Evolutionary conservation across 768 basidiomycete species (phyloP).

Genomic region (Boletus vinaceobasis): DNA sequence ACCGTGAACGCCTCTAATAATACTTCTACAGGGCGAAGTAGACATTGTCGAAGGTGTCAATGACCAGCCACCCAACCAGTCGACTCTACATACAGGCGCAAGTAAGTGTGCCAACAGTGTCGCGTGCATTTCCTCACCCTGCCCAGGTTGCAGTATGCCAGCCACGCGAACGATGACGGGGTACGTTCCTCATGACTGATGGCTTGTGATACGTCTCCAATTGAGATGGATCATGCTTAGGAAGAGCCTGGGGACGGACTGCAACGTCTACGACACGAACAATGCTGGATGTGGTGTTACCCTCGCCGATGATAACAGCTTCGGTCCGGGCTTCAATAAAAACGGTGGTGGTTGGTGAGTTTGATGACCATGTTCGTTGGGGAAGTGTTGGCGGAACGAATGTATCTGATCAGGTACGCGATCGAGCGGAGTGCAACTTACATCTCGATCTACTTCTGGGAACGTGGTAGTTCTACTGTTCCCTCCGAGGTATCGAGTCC

Average conservation of each 20-base stretch:
- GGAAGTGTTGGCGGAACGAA: neutral
- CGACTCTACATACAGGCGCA: slow-evolving; percentile 24
- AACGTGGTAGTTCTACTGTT: slow-evolving; percentile 28
- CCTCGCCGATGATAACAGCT: slow-evolving; percentile 22
- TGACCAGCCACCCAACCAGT: slow-evolving; percentile 18
- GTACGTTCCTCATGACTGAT: slow-evolving; percentile 12
- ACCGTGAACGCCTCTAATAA: neutral
- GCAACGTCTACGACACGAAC: slow-evolving; percentile 20
- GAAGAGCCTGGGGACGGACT: slow-evolving; percentile 17
- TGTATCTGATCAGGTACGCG: slow-evolving; percentile 28
- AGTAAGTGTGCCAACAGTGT: slow-evolving; percentile 2
- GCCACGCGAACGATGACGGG: slow-evolving; percentile 25
- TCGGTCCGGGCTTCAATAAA: slow-evolving; percentile 31
- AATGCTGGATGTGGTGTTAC: slow-evolving; percentile 32
- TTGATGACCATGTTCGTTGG: neutral
- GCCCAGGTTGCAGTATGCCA: slow-evolving; percentile 28
- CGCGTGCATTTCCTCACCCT: neutral
- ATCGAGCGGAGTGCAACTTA: slow-evolving; percentile 28
- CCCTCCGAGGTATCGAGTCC: slow-evolving; percentile 31
- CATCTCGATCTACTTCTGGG: slow-evolving; percentile 39
- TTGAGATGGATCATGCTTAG: slow-evolving; percentile 2
- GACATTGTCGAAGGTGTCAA: slow-evolving; percentile 34
- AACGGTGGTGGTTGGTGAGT: slow-evolving; percentile 32
- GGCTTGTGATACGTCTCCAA: neutral
- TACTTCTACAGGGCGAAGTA: slow-evolving; percentile 16